A percentile compares a stretch with the other conserved stretches of the same genome.
These are phyloP conservation scores for Prototheca cutis DNA, from an alignment of 163 green algal species.

Conservation along the genomic window DNA sequence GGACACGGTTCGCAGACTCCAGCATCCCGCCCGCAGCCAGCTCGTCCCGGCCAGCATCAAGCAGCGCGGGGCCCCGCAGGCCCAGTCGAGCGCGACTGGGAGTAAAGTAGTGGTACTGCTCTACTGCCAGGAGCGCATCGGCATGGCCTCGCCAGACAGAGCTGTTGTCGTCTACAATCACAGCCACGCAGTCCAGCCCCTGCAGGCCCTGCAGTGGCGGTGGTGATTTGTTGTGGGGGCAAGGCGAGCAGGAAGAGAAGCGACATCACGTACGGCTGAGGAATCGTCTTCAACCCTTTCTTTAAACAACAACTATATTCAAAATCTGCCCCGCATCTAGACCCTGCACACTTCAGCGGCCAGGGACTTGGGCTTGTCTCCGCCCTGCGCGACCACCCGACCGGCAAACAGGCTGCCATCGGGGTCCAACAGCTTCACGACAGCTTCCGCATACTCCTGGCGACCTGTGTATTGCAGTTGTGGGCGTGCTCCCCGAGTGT, in stretches of 20 bases:
- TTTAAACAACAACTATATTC: no score
- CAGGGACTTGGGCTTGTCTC: conserved; percentile 21
- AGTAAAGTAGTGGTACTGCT: conserved; percentile 78
- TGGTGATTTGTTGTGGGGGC: not conserved
- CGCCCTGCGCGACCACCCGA: conserved; percentile 41
- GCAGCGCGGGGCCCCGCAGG: conserved; percentile 23
- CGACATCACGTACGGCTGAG: not conserved
- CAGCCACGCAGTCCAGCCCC: conserved; percentile 22
- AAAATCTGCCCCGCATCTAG: no score
- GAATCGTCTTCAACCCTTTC: no score
- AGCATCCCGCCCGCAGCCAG: conserved; percentile 32
- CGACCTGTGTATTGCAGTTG: conserved; percentile 21
- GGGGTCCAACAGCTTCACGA: conserved; percentile 56
- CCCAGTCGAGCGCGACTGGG: conserved; percentile 23
- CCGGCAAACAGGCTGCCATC: conserved; percentile 38
- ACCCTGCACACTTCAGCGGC: conserved; percentile 2
- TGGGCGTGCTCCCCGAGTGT: not conserved
- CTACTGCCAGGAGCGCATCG: conserved; percentile 61
- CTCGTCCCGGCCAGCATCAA: conserved; percentile 19
- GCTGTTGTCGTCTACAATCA: conserved; percentile 79
- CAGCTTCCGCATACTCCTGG: conserved; percentile 54
- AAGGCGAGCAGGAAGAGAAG: not conserved
- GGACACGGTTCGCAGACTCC: conserved; percentile 28
- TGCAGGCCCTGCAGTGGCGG: conserved; percentile 4
- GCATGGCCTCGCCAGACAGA: conserved; percentile 62